Base-by-base conservation (phyloP, 352 stramenopile genomes). In the Globisporangium parvum region DNA sequence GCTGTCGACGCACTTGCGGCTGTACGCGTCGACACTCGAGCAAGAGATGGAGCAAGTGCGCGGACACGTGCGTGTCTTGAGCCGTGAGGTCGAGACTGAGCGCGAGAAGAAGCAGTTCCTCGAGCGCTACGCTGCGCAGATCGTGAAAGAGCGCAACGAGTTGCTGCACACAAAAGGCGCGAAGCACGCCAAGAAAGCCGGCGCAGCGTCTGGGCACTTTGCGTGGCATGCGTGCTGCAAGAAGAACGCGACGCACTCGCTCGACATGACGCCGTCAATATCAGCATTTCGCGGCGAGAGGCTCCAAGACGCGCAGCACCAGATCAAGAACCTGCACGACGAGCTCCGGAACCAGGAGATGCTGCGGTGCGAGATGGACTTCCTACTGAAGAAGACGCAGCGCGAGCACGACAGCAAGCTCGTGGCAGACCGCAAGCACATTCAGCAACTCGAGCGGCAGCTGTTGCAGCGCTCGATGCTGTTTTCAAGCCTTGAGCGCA, bases 141-240 rank as follows among this genome's bases (percentile, higher is more conserved):
- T 93, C n/a, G 79, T 93, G 5, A 91, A 93, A 57, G 84, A 93
- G 60, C 75, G 84, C 41, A 93, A 93, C 57, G 80, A 91, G 18
- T 48, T 91, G 45, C 62, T 93, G 33, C 84, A 93, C 24, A 66
- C 72, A 11, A 82, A 73, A 55, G 65, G 65, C 9, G 71, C 75
- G 61, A 85, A 86, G 31, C 31, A 37, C 31, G 10, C 31, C 31
- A 37, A 71, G 23, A 41, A 50, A 31, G 21, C 47, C 9, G 9
- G 54, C 6, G 26, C 31, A 11, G n/a, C 56, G 18, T 48, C 57
- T 0, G 18, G 47, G 3, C 82, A 92, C 55, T 87, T 86, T 53
- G 73, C 84, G 33, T 93, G 84, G 84, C 84, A 93, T 48, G 69
- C 77, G 6, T 93, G 84, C 61, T 93, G 84, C 53, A 90, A 85